Conservation (phyloP, 2,329 filamentous ascomycete genomes). For the Aureobasidium sp. region DNA sequence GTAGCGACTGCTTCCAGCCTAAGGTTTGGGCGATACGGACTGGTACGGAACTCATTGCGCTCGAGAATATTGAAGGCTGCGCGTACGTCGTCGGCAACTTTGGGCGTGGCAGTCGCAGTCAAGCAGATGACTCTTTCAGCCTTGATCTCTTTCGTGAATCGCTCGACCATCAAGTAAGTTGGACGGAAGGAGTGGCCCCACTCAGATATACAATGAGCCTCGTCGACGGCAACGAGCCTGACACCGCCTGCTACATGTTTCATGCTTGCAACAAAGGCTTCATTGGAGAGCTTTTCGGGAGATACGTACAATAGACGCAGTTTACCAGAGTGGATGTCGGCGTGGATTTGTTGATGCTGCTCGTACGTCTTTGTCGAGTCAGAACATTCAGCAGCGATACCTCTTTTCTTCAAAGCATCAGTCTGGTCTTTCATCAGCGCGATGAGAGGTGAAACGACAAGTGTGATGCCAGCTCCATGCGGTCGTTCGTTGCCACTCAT, state of each 20-base stretch:
- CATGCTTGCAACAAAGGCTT: conserved; percentile 52
- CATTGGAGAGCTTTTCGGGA: conserved; percentile 55
- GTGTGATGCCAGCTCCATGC: conserved; percentile 43
- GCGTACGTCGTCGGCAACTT: conserved; percentile 50
- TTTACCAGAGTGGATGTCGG: conserved; percentile 42
- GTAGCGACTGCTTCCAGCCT: conserved; percentile 46
- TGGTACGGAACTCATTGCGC: conserved; percentile 50
- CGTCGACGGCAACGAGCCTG: conserved; percentile 51
- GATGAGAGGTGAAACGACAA: conserved; percentile 52
- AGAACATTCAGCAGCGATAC: conserved; percentile 48
- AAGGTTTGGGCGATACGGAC: conserved; percentile 54
- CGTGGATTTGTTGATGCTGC: conserved; percentile 35
- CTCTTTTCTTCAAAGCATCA: conserved; percentile 44
- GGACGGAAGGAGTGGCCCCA: conserved; percentile 45
- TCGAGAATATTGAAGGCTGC: conserved; percentile 45
- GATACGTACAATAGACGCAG: conserved; percentile 51
- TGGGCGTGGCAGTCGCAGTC: conserved; percentile 53
- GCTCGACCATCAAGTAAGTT: conserved; percentile 49
- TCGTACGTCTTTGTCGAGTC: conserved; percentile 49
- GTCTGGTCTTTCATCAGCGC: conserved; percentile 57
- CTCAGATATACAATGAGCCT: conserved; percentile 54
- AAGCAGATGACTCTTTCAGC: conserved; percentile 55
- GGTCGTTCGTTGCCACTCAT: conserved; percentile 29
- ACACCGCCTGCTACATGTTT: conserved; percentile 49
- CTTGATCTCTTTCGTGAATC: conserved; percentile 49